Percentiles rank a stretch among this genome's conserved stretches.
phyloP scores from a whole-genome alignment of 1,284 basidiomycete species.

The Heterobasidion parviporum region DNA sequence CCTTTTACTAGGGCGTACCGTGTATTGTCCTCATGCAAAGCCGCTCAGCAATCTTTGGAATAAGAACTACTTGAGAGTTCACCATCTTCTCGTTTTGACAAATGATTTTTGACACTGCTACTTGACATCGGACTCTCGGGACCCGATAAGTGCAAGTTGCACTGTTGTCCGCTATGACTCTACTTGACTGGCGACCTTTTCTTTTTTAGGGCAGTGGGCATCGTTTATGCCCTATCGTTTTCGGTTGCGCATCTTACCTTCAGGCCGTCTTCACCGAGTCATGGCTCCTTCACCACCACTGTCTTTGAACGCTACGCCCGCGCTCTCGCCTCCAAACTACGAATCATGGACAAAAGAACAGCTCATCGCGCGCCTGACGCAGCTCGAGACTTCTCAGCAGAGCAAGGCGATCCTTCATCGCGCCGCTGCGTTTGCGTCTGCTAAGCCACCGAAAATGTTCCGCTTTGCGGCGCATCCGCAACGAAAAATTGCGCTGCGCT shows the following conservation, averaged over 20 bases:
- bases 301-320: not conserved
- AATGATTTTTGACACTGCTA: too few species aligned
- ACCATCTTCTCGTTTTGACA: too few species aligned
- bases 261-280: not conserved
- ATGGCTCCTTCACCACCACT: not conserved
- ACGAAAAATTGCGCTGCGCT: conserved; percentile 88
- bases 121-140: too few species aligned
- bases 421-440: conserved; percentile 4
- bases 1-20: conserved; percentile 67
- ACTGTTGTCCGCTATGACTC: not conserved
- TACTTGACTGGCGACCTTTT: not conserved
- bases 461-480: conserved; percentile 63
- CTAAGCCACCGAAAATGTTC: conserved; percentile 28
- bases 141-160: too few species aligned
- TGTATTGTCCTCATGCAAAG: conserved; percentile 42
- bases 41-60: conserved; percentile 52
- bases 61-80: conserved; percentile 27
- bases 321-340: conserved; percentile 25
- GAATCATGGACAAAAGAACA: conserved; percentile 58
- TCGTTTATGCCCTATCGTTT: not conserved
- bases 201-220: not conserved
- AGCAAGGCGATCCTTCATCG: not conserved
- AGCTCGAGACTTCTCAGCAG: conserved; percentile 27
- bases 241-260: not conserved
- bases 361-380: conserved; percentile 52